phyloP scores from a whole-genome alignment of 1,139 yeast species.

The Kluyveromyces sp. region DNA sequence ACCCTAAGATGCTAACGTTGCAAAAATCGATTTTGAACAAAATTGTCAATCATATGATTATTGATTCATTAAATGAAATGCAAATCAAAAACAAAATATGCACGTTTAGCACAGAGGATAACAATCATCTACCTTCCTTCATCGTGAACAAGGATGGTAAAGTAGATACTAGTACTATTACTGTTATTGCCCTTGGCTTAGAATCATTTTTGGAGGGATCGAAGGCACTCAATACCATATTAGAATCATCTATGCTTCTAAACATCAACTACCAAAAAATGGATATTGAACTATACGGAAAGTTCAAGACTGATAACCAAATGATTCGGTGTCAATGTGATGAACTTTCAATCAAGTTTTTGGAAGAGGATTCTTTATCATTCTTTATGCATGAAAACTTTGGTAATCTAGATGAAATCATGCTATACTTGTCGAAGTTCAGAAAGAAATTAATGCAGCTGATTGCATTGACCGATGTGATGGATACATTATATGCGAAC shows the following conservation, averaged over 20 bases:
- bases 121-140: conserved; percentile 19
- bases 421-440: conserved; percentile 24
- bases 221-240: conserved; percentile 20
- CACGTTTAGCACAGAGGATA: conserved; percentile 11
- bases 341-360: conserved; percentile 24
- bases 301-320: conserved; percentile 26
- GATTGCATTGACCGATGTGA: conserved; percentile 28
- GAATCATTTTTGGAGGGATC: conserved; percentile 28
- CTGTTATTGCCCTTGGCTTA: conserved; percentile 24
- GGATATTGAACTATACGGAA: conserved; percentile 26
- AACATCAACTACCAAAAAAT: conserved; percentile 25
- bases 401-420: conserved; percentile 22
- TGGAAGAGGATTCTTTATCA: conserved; percentile 21
- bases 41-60: conserved; percentile 55
- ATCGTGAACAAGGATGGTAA: conserved; percentile 10
- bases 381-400: conserved; percentile 26
- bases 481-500: conserved; percentile 27
- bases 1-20: conserved; percentile 42
- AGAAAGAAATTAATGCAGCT: conserved; percentile 29
- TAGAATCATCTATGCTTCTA: conserved; percentile 28
- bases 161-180: conserved; percentile 9
- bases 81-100: conserved; percentile 25
- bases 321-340: conserved; percentile 27
- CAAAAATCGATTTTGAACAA: conserved; percentile 49
- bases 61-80: conserved; percentile 46